Base-by-base conservation (phyloP, 345 rosid genomes). In the Diplotaxis tenuifolia region DNA sequence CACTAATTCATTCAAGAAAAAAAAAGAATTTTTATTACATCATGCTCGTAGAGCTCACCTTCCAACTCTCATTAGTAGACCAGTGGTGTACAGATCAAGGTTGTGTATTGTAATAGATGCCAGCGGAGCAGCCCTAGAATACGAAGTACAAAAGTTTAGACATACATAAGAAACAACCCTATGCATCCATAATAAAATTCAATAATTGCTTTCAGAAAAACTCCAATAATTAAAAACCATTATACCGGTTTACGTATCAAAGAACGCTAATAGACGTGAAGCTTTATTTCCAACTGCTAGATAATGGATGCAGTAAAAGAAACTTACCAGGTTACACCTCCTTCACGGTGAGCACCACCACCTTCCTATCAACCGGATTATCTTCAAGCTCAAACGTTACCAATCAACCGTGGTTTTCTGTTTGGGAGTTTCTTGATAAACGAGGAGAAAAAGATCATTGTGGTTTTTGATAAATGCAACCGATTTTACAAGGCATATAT, bases 41-140 rank as follows among this genome's bases (percentile, higher is more conserved):
- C 60, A 42, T 63, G 70, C 45, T 70, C 12, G 10, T 22, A 22
- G 15, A n/a, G 20, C 56, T 65, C 81, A 95, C 99, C 97, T 92
- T 82, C 99, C 99, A 95, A 67, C 83, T 87, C 84, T 95, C 99
- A 54, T 95, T 88, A 47, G 99, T n/a, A n/a, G n/a, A n/a, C n/a
- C n/a, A n/a, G n/a, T 95, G 16, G 96, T 87, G 79, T 81, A 88
- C 50, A 95, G 80, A 45, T 86, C 72, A 75, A 95, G 89, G 81
- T 92, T 92, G 54, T 84, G 92, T 62, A 92, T 89, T 1, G 97
- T 95, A 67, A 95, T 80, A 70, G 97, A 86, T 78, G 97, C 99
- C 83, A 95, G 76, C 9, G 99, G 99, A 58, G 97, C 70, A 73
- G 96, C 95, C 99, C 99, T 94, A n/a, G 68, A 27, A 69, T 62